Conservation (phyloP, 2,329 filamentous ascomycete species). For the Neopestalotiopsis sp. region DNA sequence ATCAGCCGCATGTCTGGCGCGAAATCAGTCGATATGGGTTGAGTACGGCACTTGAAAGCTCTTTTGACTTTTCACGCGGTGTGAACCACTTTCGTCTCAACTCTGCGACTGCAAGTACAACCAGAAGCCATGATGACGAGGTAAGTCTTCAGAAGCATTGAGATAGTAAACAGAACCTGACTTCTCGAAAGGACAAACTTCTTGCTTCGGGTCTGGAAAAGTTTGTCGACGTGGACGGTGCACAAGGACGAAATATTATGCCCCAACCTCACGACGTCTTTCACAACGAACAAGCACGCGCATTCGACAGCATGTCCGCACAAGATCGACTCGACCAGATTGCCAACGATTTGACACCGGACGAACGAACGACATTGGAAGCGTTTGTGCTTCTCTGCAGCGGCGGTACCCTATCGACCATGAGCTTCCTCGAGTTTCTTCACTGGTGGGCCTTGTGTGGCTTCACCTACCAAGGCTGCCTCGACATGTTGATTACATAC, state of each 20-base stretch:
- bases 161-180: not conserved
- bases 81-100: constrained; percentile 21
- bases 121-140: constrained; percentile 32
- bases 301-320: constrained; percentile 31
- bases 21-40: constrained; percentile 42
- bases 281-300: constrained; percentile 20
- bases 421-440: constrained; percentile 28
- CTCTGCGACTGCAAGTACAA: constrained; percentile 25
- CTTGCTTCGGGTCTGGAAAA: constrained; percentile 27
- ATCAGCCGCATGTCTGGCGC: constrained; percentile 37
- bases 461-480: constrained; percentile 18
- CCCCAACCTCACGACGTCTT: constrained; percentile 30
- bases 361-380: constrained; percentile 31
- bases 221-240: constrained; percentile 34
- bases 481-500: constrained; percentile 30
- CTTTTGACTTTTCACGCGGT: constrained; percentile 17
- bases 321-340: constrained; percentile 34
- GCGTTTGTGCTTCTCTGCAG: constrained; percentile 32
- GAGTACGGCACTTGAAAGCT: constrained; percentile 22
- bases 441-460: constrained; percentile 23
- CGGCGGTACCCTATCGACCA: constrained; percentile 31
- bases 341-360: constrained; percentile 32
- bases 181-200: constrained; percentile 19
- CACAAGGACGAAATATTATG: constrained; percentile 27
- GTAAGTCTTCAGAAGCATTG: constrained; percentile 7